These are phyloP conservation scores for Fusarium zealandicum DNA, from an alignment of 2,329 filamentous ascomycete species.

Conservation along the genomic window DNA sequence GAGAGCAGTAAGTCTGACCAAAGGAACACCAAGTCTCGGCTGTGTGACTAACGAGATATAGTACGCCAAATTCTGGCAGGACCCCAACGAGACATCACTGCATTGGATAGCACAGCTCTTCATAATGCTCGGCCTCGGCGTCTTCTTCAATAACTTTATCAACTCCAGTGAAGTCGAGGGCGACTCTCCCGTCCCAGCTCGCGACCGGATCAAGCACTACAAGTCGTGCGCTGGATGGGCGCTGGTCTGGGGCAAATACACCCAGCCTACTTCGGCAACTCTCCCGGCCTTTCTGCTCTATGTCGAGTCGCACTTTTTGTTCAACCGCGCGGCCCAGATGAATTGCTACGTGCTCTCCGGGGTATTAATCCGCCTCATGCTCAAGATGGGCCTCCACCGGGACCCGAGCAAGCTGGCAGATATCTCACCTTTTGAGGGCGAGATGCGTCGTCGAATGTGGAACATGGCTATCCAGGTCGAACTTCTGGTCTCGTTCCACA, in stretches of 20 bases:
- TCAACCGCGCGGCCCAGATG: slow-evolving; percentile 59
- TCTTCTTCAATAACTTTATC: slow-evolving; percentile 54
- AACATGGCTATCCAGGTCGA: slow-evolving; percentile 66
- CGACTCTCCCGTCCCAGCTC: slow-evolving; percentile 50
- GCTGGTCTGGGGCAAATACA: slow-evolving; percentile 59
- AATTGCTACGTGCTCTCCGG: slow-evolving; percentile 62
- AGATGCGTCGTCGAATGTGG: slow-evolving; percentile 63
- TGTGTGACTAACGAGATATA: slow-evolving; percentile 34
- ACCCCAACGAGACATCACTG: slow-evolving; percentile 49
- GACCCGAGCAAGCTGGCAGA: slow-evolving; percentile 60
- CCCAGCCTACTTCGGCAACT: slow-evolving; percentile 56
- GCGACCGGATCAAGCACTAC: slow-evolving; percentile 57
- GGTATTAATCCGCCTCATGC: slow-evolving; percentile 60
- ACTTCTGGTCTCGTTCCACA: slow-evolving; percentile 69
- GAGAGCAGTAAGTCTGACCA: slow-evolving; percentile 47
- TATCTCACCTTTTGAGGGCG: slow-evolving; percentile 59
- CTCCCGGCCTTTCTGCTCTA: slow-evolving; percentile 61
- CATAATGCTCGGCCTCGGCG: slow-evolving; percentile 54
- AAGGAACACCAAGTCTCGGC: background rate
- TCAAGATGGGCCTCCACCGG: slow-evolving; percentile 66
- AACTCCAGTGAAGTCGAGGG: slow-evolving; percentile 53
- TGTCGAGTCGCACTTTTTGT: slow-evolving; percentile 61
- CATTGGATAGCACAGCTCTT: slow-evolving; percentile 61
- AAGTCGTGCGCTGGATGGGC: slow-evolving; percentile 60
- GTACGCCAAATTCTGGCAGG: slow-evolving; percentile 59